phyloP scores from a whole-genome alignment of 2,329 filamentous ascomycete genomes.

The Epichloe baconii region DNA sequence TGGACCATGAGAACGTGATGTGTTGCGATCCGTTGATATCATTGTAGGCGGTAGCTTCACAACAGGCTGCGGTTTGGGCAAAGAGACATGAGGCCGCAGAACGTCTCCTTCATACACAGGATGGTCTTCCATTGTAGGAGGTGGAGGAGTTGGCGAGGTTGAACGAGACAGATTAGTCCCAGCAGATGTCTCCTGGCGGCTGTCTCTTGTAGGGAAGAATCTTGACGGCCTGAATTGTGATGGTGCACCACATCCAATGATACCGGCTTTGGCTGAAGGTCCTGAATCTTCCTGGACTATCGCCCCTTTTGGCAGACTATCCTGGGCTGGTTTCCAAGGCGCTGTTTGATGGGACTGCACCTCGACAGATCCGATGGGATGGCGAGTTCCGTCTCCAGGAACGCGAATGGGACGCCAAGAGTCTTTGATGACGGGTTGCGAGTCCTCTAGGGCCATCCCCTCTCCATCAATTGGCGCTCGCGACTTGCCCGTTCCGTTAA shows the following conservation, averaged over 20 bases:
- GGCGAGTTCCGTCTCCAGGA: constrained; percentile 24
- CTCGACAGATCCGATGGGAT: constrained; percentile 13
- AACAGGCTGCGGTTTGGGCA: constrained; percentile 58
- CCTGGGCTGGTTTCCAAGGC: constrained; percentile 19
- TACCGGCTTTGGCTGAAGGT: constrained; percentile 13
- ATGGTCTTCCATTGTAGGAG: constrained; percentile 56
- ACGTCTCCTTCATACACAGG: constrained; percentile 59
- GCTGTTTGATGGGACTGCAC: constrained; percentile 15
- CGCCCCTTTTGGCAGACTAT: constrained; percentile 10
- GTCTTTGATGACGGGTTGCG: constrained; percentile 37
- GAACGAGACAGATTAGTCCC: constrained; percentile 28
- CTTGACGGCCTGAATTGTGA: constrained; percentile 40
- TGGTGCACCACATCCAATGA: constrained; percentile 20
- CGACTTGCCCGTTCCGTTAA: constrained; percentile 27
- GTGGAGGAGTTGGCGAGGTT: constrained; percentile 56
- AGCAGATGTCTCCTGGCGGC: constrained; percentile 26
- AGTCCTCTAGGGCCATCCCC: constrained; percentile 30
- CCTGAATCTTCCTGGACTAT: constrained; percentile 12
- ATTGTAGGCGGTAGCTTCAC: constrained; percentile 63
- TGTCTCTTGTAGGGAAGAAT: constrained; percentile 47
- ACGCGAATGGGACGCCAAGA: constrained; percentile 36
- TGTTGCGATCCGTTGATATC: constrained; percentile 12
- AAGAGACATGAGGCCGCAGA: constrained; percentile 51
- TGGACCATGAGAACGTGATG: constrained; percentile 15
- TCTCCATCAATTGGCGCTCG: constrained; percentile 30